Evolutionary conservation across 139 green algal genomes (phyloP), one percentile per base, ranked within the genome.

Genomic region (Tetradesmus lagerheimii): DNA sequence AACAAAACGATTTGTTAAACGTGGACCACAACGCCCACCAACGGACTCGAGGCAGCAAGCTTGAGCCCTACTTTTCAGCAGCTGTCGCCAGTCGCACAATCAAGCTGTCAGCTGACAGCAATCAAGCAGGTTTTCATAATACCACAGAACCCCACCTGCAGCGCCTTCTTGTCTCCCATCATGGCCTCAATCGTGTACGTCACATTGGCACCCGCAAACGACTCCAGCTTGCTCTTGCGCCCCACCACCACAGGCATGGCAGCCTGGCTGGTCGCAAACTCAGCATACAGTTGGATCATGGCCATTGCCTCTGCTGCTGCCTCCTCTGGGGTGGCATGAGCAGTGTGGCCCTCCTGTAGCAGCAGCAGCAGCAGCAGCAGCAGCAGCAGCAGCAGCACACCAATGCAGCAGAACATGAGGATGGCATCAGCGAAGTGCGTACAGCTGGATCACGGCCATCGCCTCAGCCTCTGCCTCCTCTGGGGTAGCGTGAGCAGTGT

Each of bases 151-250:
- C 64, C 35, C 85, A 95, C 94, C 93, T 98, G 96, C 92, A 96
- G 95, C 25, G 98, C 98, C 27, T 91, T 91, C 23, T 91, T 90
- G 90, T 99, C 98, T 2, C 97, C 96, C 98, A 99, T 99, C 98
- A 99, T 99, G 15, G 96, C 98, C 92, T 99, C 98, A 57, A 99
- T 99, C 12, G 98, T 99, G 93, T 98, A 99, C 1, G 98, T 99
- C 45, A 78, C 80, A 79, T 98, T 94, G 27, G 98, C 98, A 0
- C 98, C 98, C 27, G 97, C 97, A 91, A 98, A 98, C 18, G 95
- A 97, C 94, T 99, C 98, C 25, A 97, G 92, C 12, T 93, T 92
- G 18, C 94, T 98, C 94, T 99, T 99, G 83, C 97, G 95, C 0
- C 98, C 98, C 4, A 95, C 92, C 27, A 99, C 92, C 39, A 99